Conservation (phyloP, 768 basidiomycete genomes). For the Pleurotus sapidus region DNA sequence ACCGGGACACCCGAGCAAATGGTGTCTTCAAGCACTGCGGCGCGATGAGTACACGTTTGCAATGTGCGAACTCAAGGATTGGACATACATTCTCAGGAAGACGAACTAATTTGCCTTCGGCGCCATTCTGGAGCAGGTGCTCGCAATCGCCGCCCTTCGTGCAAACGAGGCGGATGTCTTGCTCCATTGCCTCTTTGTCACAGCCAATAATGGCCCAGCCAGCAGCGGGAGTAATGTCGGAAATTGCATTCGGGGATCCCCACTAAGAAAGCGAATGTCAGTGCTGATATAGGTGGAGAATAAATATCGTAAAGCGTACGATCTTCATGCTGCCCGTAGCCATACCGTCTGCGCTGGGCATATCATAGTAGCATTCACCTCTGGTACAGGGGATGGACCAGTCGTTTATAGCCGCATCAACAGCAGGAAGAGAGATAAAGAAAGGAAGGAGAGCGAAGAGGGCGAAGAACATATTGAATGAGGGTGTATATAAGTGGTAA, state of each 20-base stretch:
- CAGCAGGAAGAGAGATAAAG: background rate
- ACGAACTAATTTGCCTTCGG: constrained; percentile 48
- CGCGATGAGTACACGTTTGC: constrained; percentile 11
- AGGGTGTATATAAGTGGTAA: background rate
- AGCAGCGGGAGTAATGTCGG: constrained; percentile 1
- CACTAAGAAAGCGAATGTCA: background rate
- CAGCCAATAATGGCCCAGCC: constrained; percentile 1
- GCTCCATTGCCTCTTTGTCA: background rate
- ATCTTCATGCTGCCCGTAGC: constrained; percentile 1
- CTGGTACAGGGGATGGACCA: background rate
- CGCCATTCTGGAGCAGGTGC: constrained; percentile 35
- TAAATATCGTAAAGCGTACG: background rate
- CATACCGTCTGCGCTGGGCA: background rate
- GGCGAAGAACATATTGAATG: background rate
- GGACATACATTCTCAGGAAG: constrained; percentile 48
- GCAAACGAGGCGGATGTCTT: constrained; percentile 9
- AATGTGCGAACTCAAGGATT: constrained; percentile 23
- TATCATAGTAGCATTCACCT: background rate
- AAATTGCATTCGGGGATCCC: background rate
- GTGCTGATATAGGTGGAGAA: too few species aligned
- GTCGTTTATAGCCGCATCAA: background rate
- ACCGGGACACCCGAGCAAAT: constrained; percentile 37
- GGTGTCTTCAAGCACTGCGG: constrained; percentile 35
- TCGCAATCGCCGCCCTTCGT: constrained; percentile 26
- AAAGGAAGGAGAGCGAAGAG: background rate